Conservation (phyloP, 768 basidiomycete species). For the Asterophora parasitica region DNA sequence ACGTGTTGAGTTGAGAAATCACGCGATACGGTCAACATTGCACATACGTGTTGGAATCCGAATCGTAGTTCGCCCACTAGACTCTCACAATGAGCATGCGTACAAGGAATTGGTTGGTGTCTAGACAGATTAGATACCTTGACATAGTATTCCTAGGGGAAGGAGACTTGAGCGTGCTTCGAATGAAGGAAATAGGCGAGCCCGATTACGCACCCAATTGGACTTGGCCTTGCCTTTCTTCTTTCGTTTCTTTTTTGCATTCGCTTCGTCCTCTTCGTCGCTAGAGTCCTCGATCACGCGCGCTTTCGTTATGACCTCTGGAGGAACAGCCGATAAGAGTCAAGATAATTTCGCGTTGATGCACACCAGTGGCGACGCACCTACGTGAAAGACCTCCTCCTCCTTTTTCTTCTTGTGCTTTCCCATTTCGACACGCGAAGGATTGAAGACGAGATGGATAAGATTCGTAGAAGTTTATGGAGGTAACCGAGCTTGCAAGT, state of each 20-base stretch:
- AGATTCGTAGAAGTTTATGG: no score
- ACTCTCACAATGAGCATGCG: slow-evolving; percentile 2
- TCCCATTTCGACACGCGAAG: not conserved
- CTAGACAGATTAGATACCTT: slow-evolving; percentile 40
- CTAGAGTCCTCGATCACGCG: slow-evolving; percentile 35
- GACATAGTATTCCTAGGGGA: slow-evolving; percentile 57
- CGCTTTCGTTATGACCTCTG: slow-evolving; percentile 60
- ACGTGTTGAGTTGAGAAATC: not conserved
- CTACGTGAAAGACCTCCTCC: slow-evolving; percentile 39
- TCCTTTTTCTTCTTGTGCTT: slow-evolving; percentile 2
- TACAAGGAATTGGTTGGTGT: not conserved
- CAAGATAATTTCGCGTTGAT: not conserved
- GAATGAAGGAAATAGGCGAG: not conserved
- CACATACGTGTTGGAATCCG: slow-evolving; percentile 54
- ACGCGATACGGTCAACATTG: not conserved
- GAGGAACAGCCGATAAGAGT: not conserved
- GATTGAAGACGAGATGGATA: no score
- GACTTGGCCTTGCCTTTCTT: slow-evolving; percentile 24
- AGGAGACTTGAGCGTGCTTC: not conserved
- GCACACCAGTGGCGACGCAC: slow-evolving; percentile 24
- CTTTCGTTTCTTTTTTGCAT: slow-evolving; percentile 16
- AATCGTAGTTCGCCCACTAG: slow-evolving; percentile 66
- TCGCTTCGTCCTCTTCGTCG: slow-evolving; percentile 1
- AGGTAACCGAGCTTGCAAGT: no score
- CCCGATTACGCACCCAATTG: slow-evolving; percentile 45